Evolutionary conservation across 345 rosid species (phyloP).

Genomic region (Euphorbia tirucalli): DNA sequence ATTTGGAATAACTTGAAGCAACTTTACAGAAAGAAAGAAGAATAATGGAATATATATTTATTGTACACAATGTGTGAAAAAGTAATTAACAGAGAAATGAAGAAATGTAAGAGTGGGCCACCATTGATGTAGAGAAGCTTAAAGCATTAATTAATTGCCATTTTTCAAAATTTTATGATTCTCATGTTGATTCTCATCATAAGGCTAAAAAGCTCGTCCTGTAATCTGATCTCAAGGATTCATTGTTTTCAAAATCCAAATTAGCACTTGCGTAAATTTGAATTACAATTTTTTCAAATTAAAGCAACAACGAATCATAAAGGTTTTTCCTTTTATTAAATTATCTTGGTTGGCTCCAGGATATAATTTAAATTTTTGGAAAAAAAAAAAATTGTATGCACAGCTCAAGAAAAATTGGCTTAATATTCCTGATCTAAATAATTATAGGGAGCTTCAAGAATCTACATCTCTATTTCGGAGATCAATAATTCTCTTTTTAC

Average conservation of each 20-base stretch:
- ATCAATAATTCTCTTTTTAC: too few relatives aligned
- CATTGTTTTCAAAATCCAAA: too few relatives aligned
- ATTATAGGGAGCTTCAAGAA: too few relatives aligned
- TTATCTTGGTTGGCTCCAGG: too few relatives aligned
- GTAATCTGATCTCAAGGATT: neutral
- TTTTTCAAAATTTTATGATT: slow-evolving; percentile 4
- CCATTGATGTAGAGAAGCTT: slow-evolving; percentile 4
- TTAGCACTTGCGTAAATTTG: neutral
- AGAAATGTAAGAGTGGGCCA: slow-evolving; percentile 16
- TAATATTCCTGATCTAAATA: too few relatives aligned
- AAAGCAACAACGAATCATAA: neutral
- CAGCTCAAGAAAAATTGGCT: too few relatives aligned
- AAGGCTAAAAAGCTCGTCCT: neutral
- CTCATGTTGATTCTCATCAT: slow-evolving; percentile 4
- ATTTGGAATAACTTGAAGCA: slow-evolving; percentile 9
- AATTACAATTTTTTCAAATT: neutral
- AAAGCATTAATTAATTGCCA: neutral
- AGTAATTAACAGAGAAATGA: slow-evolving; percentile 21
- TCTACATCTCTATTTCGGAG: too few relatives aligned
- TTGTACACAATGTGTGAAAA: slow-evolving; percentile 8
- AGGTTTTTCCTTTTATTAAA: too few relatives aligned
- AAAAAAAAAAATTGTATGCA: too few relatives aligned
- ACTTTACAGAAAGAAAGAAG: slow-evolving; percentile 27
- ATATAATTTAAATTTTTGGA: too few relatives aligned
- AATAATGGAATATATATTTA: neutral